A percentile compares a stretch with the other conserved stretches of the same genome.
phyloP scores from a whole-genome alignment of 306 rosid genomes.

The Citrullus mucosospermus region DNA sequence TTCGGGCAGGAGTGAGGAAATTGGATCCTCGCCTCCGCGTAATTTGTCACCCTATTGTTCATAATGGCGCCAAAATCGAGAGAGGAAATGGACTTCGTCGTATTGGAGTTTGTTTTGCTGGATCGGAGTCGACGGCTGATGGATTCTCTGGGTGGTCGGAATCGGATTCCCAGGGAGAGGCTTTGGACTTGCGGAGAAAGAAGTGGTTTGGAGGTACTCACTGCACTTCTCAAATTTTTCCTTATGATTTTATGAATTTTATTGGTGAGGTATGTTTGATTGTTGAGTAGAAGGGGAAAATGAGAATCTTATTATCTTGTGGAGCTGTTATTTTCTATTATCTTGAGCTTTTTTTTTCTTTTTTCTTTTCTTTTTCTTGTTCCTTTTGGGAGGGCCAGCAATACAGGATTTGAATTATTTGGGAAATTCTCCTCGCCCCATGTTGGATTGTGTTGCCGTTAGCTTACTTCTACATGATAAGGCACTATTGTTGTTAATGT shows the following conservation, averaged over 20 bases:
- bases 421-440: not conserved
- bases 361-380: not conserved
- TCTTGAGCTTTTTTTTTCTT: not conserved
- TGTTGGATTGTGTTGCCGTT: not conserved
- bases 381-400: not conserved
- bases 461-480: not conserved
- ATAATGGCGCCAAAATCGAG: constrained; percentile 11
- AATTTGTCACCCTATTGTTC: constrained; percentile 19
- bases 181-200: constrained; percentile 25
- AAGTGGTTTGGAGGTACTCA: constrained; percentile 51
- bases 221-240: constrained; percentile 7
- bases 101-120: constrained; percentile 18
- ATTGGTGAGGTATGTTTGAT: not conserved
- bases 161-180: constrained; percentile 22
- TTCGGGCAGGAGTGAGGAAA: constrained; percentile 23
- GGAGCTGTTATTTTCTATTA: not conserved
- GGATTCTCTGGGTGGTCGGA: constrained; percentile 82
- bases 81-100: constrained; percentile 15
- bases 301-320: not conserved
- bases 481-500: not conserved
- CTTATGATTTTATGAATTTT: not conserved
- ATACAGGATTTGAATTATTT: not conserved
- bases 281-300: not conserved
- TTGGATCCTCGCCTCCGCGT: constrained; percentile 31
- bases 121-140: constrained; percentile 26